Base-by-base conservation (phyloP, 495 filamentous ascomycete species). In the Oleoguttula mirabilis region DNA sequence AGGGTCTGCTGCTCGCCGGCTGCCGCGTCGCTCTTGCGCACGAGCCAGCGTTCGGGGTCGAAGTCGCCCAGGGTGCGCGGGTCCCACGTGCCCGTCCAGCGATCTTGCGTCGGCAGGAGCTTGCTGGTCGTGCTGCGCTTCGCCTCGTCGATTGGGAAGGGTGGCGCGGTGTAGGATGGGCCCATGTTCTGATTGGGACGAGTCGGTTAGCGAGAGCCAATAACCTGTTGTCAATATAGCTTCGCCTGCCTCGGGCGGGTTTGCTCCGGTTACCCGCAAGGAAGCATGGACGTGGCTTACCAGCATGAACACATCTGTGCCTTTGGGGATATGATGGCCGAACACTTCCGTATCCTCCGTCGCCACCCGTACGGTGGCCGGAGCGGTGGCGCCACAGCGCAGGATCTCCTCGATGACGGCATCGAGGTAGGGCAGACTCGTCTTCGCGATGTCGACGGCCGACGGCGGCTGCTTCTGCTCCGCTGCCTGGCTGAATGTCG, bases 341-440 rank as follows among this genome's bases (percentile, higher is more conserved):
- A 51, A 40, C 15, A 51, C 15, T 2, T 24, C 35, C 2, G 43
- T 32, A 15, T 51, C 48, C 7, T 17, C 32, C 14, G n/a, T 38
- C 2, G 48, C 36, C 3, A 21, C 5, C 2, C 48, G 34, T 3
- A 30, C n/a, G 20, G 28, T 41, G 0, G 21, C 30, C 4, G 21
- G 12, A 4, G 35, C 41, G 10, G 36, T 41, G n/a, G 8, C 11
- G 23, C 36, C 22, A 17, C 32, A 39, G 10, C 48, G 23, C 10
- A 27, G 25, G 0, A 47, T 41, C 21, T 51, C 48, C 23, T 45
- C 48, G 14, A 51, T 45, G 4, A 11, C 12, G 2, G 48, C 43
- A 15, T 51, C 48, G 20, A 51, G 43, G 25, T 51, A 51, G 4
- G 41, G 43, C n/a, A 51, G 27, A 20, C 19, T 16, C 8, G 34